Conservation (phyloP, 768 basidiomycete species). For the Sarcodon aspratus region DNA sequence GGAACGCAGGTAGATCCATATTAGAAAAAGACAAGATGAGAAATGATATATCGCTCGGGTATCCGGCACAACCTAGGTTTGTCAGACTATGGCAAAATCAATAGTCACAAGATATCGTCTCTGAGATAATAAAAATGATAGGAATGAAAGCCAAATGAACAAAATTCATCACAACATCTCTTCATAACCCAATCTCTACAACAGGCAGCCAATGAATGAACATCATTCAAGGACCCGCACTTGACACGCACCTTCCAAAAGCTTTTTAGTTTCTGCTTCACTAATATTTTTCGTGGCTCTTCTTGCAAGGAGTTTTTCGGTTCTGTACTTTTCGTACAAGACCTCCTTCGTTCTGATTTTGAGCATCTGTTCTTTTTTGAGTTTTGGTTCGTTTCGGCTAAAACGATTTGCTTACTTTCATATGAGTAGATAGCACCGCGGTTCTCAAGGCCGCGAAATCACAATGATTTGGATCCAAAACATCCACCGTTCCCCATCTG, state of each 20-base stretch:
- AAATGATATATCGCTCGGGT: too few species aligned
- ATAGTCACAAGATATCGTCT: too few species aligned
- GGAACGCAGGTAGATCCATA: too few species aligned
- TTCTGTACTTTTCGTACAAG: constrained; percentile 87
- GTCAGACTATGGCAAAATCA: too few species aligned
- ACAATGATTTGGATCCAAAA: constrained; percentile 76
- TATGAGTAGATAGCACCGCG: constrained; percentile 73
- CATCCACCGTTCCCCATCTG: constrained; percentile 84
- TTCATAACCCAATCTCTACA: too few species aligned
- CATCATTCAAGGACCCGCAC: too few species aligned
- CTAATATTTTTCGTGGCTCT: constrained; percentile 74
- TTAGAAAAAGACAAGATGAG: too few species aligned
- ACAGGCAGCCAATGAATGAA: too few species aligned
- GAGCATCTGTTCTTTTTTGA: constrained; percentile 41
- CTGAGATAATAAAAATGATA: too few species aligned
- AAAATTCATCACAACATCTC: too few species aligned
- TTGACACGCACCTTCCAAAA: constrained; percentile 52
- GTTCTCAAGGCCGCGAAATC: constrained; percentile 83
- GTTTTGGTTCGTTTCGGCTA: neutral
- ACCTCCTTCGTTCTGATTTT: constrained; percentile 81
- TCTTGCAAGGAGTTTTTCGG: constrained; percentile 80
- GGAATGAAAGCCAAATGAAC: too few species aligned
- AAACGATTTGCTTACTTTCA: constrained; percentile 45
- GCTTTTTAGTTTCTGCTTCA: constrained; percentile 58
- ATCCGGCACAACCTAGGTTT: too few species aligned